These are phyloP conservation scores for Pythium scleroteichum DNA, from an alignment of 352 stramenopile genomes.

Conservation along the genomic window DNA sequence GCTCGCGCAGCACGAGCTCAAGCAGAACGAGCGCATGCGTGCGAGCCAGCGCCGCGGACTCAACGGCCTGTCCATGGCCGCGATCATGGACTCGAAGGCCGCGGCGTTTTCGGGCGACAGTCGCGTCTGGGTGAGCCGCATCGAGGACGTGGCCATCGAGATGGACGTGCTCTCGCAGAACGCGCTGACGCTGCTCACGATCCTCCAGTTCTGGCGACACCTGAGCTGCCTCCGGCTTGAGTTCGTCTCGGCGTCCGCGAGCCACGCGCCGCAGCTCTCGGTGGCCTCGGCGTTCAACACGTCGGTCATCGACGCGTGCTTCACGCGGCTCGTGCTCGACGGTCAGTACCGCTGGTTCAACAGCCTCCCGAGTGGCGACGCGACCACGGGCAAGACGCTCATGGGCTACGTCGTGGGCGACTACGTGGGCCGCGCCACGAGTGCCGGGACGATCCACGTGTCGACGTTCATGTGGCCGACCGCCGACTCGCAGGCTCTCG, in stretches of 20 bases:
- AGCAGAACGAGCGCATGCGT: background rate
- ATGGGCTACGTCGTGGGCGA: slow-evolving; percentile 16
- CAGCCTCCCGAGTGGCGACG: slow-evolving; percentile 6
- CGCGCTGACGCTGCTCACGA: slow-evolving; percentile 4
- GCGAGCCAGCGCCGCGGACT: background rate
- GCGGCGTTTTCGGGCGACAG: background rate
- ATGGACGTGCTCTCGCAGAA: background rate
- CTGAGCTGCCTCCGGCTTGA: slow-evolving; percentile 12
- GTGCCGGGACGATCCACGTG: slow-evolving; percentile 8
- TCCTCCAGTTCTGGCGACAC: slow-evolving; percentile 15
- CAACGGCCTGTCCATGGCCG: background rate
- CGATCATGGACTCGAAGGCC: background rate
- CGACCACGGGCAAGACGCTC: slow-evolving; percentile 14
- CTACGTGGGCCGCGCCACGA: slow-evolving; percentile 7
- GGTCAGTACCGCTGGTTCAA: slow-evolving; percentile 15
- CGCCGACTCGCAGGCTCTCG: background rate
- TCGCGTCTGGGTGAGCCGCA: slow-evolving; percentile 11
- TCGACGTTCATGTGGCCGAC: slow-evolving; percentile 17
- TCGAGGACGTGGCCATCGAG: slow-evolving; percentile 6
- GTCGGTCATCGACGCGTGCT: background rate
- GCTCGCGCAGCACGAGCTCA: slow-evolving; percentile 1
- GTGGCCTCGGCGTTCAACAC: slow-evolving; percentile 12
- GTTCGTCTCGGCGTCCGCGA: background rate
- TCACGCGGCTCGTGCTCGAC: slow-evolving; percentile 10
- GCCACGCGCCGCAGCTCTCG: slow-evolving; percentile 1